These are phyloP conservation scores for Phytophthora meadii DNA, from an alignment of 352 stramenopile species.

Conservation along the genomic window DNA sequence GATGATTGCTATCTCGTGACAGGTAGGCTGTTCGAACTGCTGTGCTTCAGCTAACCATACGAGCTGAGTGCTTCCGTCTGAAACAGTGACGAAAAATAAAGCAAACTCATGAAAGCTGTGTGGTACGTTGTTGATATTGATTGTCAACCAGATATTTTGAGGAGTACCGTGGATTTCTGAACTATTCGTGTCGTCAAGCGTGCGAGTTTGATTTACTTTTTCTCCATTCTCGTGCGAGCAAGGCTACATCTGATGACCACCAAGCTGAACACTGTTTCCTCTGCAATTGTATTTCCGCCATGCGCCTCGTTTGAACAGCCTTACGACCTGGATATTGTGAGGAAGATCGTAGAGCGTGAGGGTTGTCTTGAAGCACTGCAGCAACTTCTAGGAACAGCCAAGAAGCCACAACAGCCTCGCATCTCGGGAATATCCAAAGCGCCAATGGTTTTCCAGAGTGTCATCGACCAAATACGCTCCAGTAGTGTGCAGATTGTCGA, in stretches of 20 bases:
- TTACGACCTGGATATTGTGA: conserved; percentile 69
- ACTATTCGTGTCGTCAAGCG: conserved; percentile 19
- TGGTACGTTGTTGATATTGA: neutral
- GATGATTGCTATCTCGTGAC: neutral
- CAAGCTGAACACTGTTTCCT: neutral
- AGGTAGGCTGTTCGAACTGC: conserved; percentile 3
- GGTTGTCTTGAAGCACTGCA: conserved; percentile 78
- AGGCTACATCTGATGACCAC: conserved; percentile 8
- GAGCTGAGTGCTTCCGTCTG: neutral
- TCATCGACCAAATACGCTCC: conserved; percentile 67
- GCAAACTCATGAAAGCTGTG: conserved; percentile 16
- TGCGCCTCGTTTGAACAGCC: conserved; percentile 46
- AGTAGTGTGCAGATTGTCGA: conserved; percentile 78
- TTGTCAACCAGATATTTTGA: conserved; percentile 9
- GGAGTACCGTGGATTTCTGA: neutral
- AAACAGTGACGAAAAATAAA: conserved; percentile 23
- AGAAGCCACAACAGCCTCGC: conserved; percentile 22
- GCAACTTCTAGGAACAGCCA: conserved; percentile 50
- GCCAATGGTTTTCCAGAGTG: conserved; percentile 67
- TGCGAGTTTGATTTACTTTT: neutral
- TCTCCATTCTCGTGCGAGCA: neutral
- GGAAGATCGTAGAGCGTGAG: conserved; percentile 84
- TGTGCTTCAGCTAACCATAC: neutral
- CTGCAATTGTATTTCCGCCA: conserved; percentile 37
- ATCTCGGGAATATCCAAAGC: conserved; percentile 38